These are phyloP conservation scores for Colletotrichum euphorbiae DNA, from an alignment of 2,329 filamentous ascomycete species.

Conservation along the genomic window DNA sequence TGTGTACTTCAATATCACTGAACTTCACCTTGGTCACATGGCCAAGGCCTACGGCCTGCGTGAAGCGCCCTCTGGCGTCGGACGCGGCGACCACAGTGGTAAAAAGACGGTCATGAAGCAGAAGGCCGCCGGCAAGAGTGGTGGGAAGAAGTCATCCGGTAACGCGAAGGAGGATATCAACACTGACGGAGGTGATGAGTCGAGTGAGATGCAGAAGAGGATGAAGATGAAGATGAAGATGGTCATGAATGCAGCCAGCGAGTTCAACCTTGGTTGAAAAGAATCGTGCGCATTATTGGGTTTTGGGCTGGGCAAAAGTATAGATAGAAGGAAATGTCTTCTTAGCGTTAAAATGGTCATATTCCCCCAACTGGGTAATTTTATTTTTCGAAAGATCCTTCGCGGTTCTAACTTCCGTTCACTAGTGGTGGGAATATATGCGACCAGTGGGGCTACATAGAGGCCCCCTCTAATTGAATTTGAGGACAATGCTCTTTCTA, in stretches of 20 bases:
- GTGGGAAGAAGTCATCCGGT: conserved; percentile 40
- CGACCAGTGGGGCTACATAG: background rate
- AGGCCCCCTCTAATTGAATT: background rate
- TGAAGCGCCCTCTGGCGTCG: conserved; percentile 88
- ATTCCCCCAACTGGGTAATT: conserved; percentile 29
- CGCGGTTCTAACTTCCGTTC: no score
- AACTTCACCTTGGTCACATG: conserved; percentile 90
- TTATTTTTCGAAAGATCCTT: background rate
- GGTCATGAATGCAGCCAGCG: conserved; percentile 67
- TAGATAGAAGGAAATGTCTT: conserved; percentile 31
- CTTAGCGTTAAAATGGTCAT: conserved; percentile 33
- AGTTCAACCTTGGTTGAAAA: conserved; percentile 75
- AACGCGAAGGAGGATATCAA: conserved; percentile 45
- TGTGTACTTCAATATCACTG: conserved; percentile 89
- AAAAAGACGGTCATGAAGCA: conserved; percentile 52
- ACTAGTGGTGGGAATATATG: background rate
- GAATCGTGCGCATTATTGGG: background rate
- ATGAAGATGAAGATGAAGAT: conserved; percentile 73
- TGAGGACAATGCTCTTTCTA: background rate
- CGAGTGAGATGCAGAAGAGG: conserved; percentile 67
- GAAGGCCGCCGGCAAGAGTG: conserved; percentile 44
- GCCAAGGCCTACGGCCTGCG: conserved; percentile 93
- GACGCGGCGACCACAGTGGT: conserved; percentile 63
- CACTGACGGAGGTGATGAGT: conserved; percentile 46
- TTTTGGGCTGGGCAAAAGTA: conserved; percentile 10